phyloP scores from a whole-genome alignment of 2,329 filamentous ascomycete genomes.

The Apiospora koreana region DNA sequence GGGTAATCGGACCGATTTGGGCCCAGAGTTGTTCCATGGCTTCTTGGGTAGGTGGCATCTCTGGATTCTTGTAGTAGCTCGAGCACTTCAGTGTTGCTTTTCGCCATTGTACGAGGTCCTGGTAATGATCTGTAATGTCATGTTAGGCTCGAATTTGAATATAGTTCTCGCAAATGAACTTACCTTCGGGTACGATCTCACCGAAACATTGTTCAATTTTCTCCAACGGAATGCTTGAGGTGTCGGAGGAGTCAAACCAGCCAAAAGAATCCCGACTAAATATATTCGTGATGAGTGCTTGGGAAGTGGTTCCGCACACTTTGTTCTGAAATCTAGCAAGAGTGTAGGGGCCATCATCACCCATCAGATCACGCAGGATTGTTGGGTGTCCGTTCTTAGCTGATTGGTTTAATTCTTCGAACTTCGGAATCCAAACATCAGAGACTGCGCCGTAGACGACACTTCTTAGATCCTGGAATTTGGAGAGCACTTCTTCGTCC shows the following conservation, averaged over 20 bases:
- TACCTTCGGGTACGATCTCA: neutral
- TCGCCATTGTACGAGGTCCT: neutral
- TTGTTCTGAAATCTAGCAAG: neutral
- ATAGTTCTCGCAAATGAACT: neutral
- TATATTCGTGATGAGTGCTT: neutral
- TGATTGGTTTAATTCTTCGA: fast-evolving
- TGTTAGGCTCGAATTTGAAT: neutral
- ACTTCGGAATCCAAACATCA: neutral
- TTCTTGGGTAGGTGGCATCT: neutral
- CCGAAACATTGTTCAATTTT: neutral
- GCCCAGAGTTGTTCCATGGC: neutral
- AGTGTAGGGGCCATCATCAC: neutral
- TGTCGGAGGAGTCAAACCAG: fast-evolving
- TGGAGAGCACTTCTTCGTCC: neutral
- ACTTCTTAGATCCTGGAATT: neutral
- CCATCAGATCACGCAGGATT: neutral
- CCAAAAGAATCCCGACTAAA: neutral
- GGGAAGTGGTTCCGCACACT: neutral
- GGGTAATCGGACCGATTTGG: neutral
- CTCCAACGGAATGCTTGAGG: fast-evolving
- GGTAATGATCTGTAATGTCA: neutral
- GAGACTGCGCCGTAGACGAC: neutral
- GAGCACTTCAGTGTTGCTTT: neutral
- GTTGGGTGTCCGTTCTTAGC: fast-evolving
- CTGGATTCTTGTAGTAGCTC: neutral